These are phyloP conservation scores for Suhomyces faveliae DNA, from an alignment of 805 yeast genomes.

Conservation along the genomic window DNA sequence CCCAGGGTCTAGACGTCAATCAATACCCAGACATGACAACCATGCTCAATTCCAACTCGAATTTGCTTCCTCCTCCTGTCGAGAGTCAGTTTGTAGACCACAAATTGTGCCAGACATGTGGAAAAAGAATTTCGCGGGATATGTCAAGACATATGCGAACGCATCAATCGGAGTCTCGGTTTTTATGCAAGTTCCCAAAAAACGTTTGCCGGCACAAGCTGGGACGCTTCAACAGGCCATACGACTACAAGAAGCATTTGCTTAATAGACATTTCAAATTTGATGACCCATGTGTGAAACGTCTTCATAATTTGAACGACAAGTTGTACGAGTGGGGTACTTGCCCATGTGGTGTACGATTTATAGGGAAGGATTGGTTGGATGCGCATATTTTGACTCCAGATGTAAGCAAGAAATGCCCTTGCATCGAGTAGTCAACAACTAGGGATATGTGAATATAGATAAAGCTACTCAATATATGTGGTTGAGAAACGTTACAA, in stretches of 20 bases:
- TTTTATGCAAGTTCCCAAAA: constrained; percentile 57
- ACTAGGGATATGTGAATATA: neutral
- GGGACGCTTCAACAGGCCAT: constrained; percentile 64
- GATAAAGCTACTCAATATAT: neutral
- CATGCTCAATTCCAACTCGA: constrained; percentile 34
- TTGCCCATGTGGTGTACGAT: constrained; percentile 44
- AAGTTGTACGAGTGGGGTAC: constrained; percentile 51
- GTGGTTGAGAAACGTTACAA: neutral
- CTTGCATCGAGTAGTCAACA: constrained; percentile 4
- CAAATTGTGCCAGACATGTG: constrained; percentile 50
- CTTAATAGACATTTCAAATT: constrained; percentile 59
- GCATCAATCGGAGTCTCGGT: constrained; percentile 56
- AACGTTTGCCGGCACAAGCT: constrained; percentile 56
- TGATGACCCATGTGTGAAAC: constrained; percentile 45
- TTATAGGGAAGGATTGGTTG: constrained; percentile 35
- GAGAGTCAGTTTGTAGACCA: constrained; percentile 40
- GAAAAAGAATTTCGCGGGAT: constrained; percentile 55
- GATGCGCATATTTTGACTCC: constrained; percentile 33
- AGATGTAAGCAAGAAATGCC: constrained; percentile 13
- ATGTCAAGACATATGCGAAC: constrained; percentile 62
- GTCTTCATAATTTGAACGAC: constrained; percentile 50
- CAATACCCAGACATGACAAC: constrained; percentile 41
- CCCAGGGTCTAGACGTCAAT: constrained; percentile 15
- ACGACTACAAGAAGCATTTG: constrained; percentile 65
- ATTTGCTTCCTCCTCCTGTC: constrained; percentile 34